Evolutionary conservation across 805 yeast species (phyloP).

Genomic region (Nakazawaea ambrosiae): DNA sequence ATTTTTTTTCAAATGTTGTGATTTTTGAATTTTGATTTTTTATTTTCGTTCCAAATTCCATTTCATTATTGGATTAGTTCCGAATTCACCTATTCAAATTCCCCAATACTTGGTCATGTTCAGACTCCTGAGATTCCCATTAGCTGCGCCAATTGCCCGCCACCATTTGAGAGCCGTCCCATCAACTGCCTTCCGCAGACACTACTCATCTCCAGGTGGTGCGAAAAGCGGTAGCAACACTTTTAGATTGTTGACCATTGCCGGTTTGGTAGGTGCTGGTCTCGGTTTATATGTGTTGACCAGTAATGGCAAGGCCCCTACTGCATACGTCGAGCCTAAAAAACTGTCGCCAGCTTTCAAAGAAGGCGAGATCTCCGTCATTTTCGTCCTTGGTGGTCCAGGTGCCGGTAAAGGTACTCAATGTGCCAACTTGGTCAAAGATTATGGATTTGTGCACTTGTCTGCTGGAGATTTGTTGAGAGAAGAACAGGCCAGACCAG

Average conservation of each 20-base stretch:
- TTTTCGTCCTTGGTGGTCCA: constrained; percentile 94
- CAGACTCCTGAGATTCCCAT: too few species aligned
- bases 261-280: constrained; percentile 6
- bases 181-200: neutral
- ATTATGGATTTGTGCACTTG: constrained; percentile 77
- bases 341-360: constrained; percentile 38
- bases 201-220: constrained; percentile 2
- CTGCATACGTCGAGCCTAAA: constrained; percentile 25
- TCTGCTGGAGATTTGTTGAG: constrained; percentile 96
- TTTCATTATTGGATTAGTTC: too few species aligned
- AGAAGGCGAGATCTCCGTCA: constrained; percentile 64
- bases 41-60: too few species aligned
- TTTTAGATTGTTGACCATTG: constrained; percentile 2
- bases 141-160: too few species aligned
- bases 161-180: too few species aligned
- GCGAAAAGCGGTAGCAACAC: neutral
- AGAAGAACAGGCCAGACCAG: constrained; percentile 81
- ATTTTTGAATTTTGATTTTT: too few species aligned
- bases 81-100: too few species aligned
- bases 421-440: constrained; percentile 75
- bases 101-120: too few species aligned
- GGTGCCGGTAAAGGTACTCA: constrained; percentile 99
- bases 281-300: constrained; percentile 3
- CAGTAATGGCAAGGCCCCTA: constrained; percentile 15
- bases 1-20: too few species aligned